phyloP scores from a whole-genome alignment of 345 rosid species.

The Salix brachista region DNA sequence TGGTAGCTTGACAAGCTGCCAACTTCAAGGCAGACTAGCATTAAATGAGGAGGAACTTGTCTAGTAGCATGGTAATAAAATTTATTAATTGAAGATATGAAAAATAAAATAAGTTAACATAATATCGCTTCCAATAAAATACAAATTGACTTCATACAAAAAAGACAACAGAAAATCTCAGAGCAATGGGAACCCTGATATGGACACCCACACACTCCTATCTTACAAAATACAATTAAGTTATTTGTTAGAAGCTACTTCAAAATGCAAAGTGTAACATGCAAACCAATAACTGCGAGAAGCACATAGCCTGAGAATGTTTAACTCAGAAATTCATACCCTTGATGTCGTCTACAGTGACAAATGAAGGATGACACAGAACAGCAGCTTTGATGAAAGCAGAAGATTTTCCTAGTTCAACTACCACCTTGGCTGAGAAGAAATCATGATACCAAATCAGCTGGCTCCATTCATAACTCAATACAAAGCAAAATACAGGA shows the following conservation, averaged over 20 bases:
- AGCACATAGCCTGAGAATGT: not conserved
- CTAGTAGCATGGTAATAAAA: not conserved
- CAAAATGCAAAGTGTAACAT: not conserved
- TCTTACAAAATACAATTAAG: not conserved
- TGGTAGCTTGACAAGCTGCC: not conserved
- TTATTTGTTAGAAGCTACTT: not conserved
- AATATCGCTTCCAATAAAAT: not conserved
- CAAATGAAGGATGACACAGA: conserved; percentile 69
- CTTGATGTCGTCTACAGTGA: conserved; percentile 62
- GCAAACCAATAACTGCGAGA: not conserved
- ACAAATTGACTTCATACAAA: not conserved
- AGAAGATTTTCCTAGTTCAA: conserved; percentile 45
- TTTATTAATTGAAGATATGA: not conserved
- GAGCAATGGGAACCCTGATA: not conserved
- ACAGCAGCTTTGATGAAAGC: conserved; percentile 60
- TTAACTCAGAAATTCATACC: conserved; percentile 34
- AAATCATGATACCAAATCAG: not conserved
- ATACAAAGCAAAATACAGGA: not conserved
- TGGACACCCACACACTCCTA: not conserved
- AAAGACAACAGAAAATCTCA: not conserved
- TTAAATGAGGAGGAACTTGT: not conserved
- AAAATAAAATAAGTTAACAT: not conserved
- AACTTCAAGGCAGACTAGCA: not conserved
- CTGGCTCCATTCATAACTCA: not conserved
- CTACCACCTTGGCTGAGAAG: conserved; percentile 70